Percentiles rank a stretch among this genome's conserved stretches.
Conservation (phyloP, 2,329 filamentous ascomycete genomes). For the Atkinsonella hypoxylon region DNA sequence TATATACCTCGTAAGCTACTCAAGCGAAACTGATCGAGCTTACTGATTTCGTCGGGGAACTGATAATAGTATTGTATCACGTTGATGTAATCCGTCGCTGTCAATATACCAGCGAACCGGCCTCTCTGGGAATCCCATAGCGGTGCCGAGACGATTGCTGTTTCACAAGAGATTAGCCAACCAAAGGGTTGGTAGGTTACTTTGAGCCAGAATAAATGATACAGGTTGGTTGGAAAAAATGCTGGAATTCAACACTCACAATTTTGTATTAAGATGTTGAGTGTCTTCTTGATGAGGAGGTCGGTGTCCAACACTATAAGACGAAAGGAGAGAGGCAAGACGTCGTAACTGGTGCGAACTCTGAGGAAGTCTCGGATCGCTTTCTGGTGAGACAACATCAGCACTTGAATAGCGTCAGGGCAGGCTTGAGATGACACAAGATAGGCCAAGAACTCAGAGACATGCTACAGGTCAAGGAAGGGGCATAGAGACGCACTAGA, state of each 20-base stretch:
- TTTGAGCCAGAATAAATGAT: not conserved
- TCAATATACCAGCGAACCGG: constrained; percentile 86
- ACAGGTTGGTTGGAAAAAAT: not conserved
- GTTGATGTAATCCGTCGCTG: constrained; percentile 95
- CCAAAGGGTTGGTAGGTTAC: no score
- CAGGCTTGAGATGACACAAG: not conserved
- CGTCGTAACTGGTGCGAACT: constrained; percentile 93
- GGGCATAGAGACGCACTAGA: constrained; percentile 37
- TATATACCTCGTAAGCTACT: constrained; percentile 75
- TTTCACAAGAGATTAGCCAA: not conserved
- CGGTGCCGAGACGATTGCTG: constrained; percentile 93
- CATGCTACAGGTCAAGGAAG: not conserved
- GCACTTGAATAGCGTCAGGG: constrained; percentile 1
- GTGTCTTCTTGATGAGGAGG: constrained; percentile 89
- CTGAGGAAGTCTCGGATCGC: constrained; percentile 93
- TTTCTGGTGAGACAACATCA: constrained; percentile 41
- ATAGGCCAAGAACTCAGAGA: not conserved
- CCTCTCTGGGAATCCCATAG: constrained; percentile 92
- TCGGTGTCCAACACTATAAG: constrained; percentile 93
- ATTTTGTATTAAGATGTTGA: constrained; percentile 92
- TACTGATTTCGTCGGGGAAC: constrained; percentile 77
- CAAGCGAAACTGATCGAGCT: constrained; percentile 87
- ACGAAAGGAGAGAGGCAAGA: constrained; percentile 88
- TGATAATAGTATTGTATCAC: constrained; percentile 99
- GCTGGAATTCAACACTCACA: constrained; percentile 38